A percentile compares a stretch with the other conserved stretches of the same genome.
Evolutionary conservation across 305 asterid genomes (phyloP).

Genomic region (Petunia hybrid): DNA sequence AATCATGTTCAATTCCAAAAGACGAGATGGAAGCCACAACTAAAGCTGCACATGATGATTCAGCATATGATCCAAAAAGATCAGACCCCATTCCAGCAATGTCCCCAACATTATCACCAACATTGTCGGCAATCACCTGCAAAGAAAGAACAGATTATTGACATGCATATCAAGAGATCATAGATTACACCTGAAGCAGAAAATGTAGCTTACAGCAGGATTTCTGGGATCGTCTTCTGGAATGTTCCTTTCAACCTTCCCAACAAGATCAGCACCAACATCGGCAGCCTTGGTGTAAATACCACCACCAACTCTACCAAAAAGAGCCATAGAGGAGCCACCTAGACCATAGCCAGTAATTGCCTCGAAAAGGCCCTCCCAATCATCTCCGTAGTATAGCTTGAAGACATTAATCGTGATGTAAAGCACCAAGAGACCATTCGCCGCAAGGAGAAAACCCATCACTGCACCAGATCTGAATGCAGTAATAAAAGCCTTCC

Average conservation of each 20-base stretch:
- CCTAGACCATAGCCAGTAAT: conserved; percentile 52
- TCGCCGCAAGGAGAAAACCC: conserved; percentile 50
- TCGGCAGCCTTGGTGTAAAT: conserved; percentile 51
- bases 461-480: conserved; percentile 26
- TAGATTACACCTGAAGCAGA: background rate
- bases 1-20: conserved; percentile 48
- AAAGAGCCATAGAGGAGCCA: conserved; percentile 53
- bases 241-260: conserved; percentile 47
- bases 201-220: conserved; percentile 41
- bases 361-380: conserved; percentile 22
- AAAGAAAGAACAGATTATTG: background rate
- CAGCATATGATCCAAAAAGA: conserved; percentile 53
- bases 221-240: conserved; percentile 26
- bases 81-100: conserved; percentile 57
- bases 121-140: conserved; percentile 54
- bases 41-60: conserved; percentile 53
- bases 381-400: conserved; percentile 48
- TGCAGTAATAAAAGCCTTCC: conserved; percentile 48
- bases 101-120: conserved; percentile 56
- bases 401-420: conserved; percentile 44
- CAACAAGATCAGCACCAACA: conserved; percentile 52
- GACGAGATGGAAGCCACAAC: conserved; percentile 54
- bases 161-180: no score
- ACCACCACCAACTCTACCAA: conserved; percentile 23
- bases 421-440: conserved; percentile 49